Percentiles rank a stretch among this genome's conserved stretches.
phyloP scores from a whole-genome alignment of 2,329 filamentous ascomycete genomes.

The Coniochaeta prunicola region DNA sequence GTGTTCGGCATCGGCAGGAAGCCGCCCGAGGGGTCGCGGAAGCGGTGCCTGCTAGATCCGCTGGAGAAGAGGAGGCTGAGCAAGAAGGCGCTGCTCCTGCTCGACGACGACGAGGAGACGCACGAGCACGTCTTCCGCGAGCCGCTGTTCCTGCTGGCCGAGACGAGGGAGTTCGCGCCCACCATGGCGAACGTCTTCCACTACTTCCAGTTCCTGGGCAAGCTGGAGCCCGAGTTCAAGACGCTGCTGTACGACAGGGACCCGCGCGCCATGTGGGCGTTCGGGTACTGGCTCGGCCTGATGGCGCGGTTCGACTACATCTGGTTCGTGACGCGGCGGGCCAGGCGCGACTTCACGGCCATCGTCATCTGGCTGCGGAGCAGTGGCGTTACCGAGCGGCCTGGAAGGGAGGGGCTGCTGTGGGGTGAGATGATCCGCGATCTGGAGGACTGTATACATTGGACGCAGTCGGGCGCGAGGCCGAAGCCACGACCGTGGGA shows the following conservation, averaged over 20 bases:
- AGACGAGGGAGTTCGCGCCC: slow-evolving; percentile 8
- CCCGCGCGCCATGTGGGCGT: slow-evolving; percentile 14
- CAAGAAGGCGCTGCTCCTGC: not conserved
- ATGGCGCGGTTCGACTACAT: slow-evolving; percentile 13
- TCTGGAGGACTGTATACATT: slow-evolving; percentile 6
- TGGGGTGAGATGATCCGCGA: slow-evolving; percentile 12
- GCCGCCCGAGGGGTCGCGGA: not conserved
- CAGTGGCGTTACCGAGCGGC: slow-evolving; percentile 7
- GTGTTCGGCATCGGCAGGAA: slow-evolving; percentile 9
- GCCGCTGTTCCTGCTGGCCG: slow-evolving; percentile 12
- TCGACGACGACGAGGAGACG: not conserved
- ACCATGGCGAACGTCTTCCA: slow-evolving; percentile 8
- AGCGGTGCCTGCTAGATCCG: not conserved
- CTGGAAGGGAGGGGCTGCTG: slow-evolving; percentile 10
- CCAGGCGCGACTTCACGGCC: slow-evolving; percentile 15
- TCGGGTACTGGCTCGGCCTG: slow-evolving; percentile 18
- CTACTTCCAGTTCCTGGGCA: slow-evolving; percentile 14
- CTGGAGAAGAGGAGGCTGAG: not conserved
- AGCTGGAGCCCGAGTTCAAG: slow-evolving; percentile 10
- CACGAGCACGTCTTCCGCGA: slow-evolving; percentile 11
- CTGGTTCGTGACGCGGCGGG: slow-evolving; percentile 14
- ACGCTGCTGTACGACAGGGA: slow-evolving; percentile 11
- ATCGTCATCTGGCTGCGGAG: slow-evolving; percentile 15
- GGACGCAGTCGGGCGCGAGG: not conserved
- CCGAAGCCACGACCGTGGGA: not conserved